phyloP scores from a whole-genome alignment of 495 filamentous ascomycete genomes.

The Aspergillus olivimuriae region DNA sequence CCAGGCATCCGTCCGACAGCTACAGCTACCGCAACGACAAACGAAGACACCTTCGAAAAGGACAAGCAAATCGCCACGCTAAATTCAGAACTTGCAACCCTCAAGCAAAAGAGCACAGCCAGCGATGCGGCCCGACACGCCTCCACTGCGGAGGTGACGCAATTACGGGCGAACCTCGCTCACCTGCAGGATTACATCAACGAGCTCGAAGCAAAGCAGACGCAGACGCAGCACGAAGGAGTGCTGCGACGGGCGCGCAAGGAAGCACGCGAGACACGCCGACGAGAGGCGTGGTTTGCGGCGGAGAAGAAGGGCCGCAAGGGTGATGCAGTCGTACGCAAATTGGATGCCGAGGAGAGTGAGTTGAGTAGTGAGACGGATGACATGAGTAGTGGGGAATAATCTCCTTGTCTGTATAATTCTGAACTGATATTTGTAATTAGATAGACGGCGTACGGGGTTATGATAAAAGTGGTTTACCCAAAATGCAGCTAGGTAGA shows the following conservation, averaged over 20 bases:
- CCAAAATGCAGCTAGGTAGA: too few relatives aligned
- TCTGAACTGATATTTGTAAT: too few relatives aligned
- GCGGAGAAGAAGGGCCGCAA: slow-evolving; percentile 41
- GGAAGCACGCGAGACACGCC: slow-evolving; percentile 32
- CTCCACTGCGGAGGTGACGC: slow-evolving; percentile 31
- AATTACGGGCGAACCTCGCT: slow-evolving; percentile 31
- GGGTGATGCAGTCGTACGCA: slow-evolving; percentile 32
- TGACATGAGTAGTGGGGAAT: slow-evolving; percentile 31
- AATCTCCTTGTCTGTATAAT: background rate
- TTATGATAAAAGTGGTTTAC: too few relatives aligned
- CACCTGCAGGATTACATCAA: slow-evolving; percentile 38
- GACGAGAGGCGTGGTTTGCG: slow-evolving; percentile 40
- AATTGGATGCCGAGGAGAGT: slow-evolving; percentile 33
- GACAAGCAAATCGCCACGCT: slow-evolving; percentile 29
- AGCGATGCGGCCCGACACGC: slow-evolving; percentile 34
- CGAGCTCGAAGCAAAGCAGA: slow-evolving; percentile 36
- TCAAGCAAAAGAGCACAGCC: slow-evolving; percentile 35
- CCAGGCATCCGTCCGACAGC: slow-evolving; percentile 10
- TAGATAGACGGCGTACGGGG: too few relatives aligned
- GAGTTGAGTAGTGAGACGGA: slow-evolving; percentile 32
- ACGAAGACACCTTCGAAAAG: slow-evolving; percentile 17
- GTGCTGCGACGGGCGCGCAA: slow-evolving; percentile 34
- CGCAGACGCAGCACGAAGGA: slow-evolving; percentile 28
- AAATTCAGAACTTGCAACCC: slow-evolving; percentile 28
- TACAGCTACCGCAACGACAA: slow-evolving; percentile 6